Percentiles rank a stretch among this genome's conserved stretches.
Evolutionary conservation across 2,329 filamentous ascomycete genomes (phyloP).

Genomic region (Sclerotinia spermophila): DNA sequence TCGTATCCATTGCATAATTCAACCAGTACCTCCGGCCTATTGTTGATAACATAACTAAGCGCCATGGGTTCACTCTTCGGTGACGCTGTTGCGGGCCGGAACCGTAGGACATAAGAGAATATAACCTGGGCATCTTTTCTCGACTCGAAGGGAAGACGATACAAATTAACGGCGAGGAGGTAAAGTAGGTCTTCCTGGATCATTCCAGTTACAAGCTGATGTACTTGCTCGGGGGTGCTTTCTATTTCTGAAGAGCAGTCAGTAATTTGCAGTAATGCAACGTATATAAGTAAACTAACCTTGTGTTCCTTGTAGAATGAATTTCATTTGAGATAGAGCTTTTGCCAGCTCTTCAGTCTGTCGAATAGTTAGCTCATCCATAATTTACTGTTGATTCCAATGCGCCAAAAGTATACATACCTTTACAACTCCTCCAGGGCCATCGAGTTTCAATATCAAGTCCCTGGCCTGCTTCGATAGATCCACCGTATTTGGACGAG

Average conservation of each 20-base stretch:
- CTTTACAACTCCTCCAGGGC: conserved; percentile 53
- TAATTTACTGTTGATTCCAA: not conserved
- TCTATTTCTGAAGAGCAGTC: conserved; percentile 65
- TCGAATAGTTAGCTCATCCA: conserved; percentile 25
- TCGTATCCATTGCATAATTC: conserved; percentile 88
- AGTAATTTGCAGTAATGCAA: conserved; percentile 10
- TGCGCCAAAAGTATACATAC: conserved; percentile 44
- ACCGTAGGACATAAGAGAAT: conserved; percentile 91
- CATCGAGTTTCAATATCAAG: conserved; percentile 57
- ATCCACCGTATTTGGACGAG: conserved; percentile 57
- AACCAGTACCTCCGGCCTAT: conserved; percentile 80
- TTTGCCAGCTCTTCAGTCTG: conserved; percentile 85
- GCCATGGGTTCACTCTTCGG: conserved; percentile 74
- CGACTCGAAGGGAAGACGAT: conserved; percentile 88
- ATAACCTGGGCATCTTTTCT: conserved; percentile 95
- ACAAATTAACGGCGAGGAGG: conserved; percentile 75
- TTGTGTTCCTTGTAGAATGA: conserved; percentile 87
- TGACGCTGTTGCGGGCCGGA: conserved; percentile 67
- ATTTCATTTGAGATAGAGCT: conserved; percentile 85
- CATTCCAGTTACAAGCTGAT: conserved; percentile 77
- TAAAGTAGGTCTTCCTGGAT: conserved; percentile 88
- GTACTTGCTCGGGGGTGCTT: conserved; percentile 80
- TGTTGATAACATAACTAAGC: conserved; percentile 82
- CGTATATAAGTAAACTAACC: conserved; percentile 48
- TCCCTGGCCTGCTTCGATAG: conserved; percentile 54